Percentiles rank a stretch among this genome's conserved stretches.
Conservation (phyloP, 768 basidiomycete species). For the Termitomyces sp. region DNA sequence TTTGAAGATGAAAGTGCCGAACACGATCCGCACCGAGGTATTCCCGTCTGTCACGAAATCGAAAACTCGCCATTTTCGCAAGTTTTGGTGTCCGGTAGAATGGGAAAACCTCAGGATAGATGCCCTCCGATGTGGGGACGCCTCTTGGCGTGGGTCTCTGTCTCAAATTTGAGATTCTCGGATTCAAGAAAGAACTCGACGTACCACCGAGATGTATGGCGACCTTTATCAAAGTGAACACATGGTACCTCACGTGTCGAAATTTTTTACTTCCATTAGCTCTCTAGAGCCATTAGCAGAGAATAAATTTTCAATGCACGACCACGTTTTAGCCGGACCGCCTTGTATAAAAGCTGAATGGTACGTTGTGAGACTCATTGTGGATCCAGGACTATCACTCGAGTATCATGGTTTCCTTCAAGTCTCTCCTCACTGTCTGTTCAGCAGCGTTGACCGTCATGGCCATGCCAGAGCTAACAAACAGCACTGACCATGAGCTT, state of each 20-base stretch:
- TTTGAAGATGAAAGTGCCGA: background rate
- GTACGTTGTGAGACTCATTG: background rate
- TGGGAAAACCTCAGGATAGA: background rate
- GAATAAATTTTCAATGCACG: background rate
- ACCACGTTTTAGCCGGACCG: background rate
- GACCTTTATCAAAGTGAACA: background rate
- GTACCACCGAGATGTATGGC: background rate
- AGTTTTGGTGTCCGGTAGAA: background rate
- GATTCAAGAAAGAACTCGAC: background rate
- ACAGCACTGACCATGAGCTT: constrained; percentile 13
- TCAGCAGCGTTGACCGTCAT: constrained; percentile 14
- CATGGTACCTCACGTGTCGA: background rate
- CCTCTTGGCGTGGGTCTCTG: background rate
- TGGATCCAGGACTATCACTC: background rate
- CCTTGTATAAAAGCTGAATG: background rate
- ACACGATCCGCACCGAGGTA: background rate
- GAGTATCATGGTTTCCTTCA: constrained; percentile 7
- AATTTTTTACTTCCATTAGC: background rate
- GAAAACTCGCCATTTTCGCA: background rate
- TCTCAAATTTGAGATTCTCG: background rate
- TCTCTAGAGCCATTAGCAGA: background rate
- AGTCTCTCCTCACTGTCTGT: constrained; percentile 11
- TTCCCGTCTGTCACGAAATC: background rate
- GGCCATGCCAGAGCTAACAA: constrained; percentile 5
- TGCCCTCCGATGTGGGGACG: background rate